Percentiles rank a stretch among this genome's conserved stretches.
Evolutionary conservation across 2,329 filamentous ascomycete species (phyloP).

Genomic region (Trichoderma guizhouense): DNA sequence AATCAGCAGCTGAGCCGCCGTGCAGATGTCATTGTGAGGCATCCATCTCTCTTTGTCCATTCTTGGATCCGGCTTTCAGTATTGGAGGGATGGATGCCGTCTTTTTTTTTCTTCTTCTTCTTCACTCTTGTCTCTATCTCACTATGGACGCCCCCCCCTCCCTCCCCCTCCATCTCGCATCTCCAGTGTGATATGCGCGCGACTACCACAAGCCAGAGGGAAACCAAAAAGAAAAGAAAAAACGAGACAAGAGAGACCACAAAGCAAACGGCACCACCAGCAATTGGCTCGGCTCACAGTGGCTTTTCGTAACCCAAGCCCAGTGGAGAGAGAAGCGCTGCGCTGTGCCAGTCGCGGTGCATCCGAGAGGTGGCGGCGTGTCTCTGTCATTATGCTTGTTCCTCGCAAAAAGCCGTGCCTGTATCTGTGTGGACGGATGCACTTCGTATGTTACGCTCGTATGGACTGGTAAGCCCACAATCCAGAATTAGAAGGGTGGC

Average conservation of each 20-base stretch:
- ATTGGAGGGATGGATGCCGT: background rate
- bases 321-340: background rate
- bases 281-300: constrained; percentile 1
- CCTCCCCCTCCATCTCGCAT: background rate
- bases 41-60: constrained; percentile 3
- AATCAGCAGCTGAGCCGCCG: background rate
- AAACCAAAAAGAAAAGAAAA: background rate
- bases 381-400: constrained; percentile 4
- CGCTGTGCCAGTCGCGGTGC: constrained; percentile 24
- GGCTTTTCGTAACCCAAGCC: background rate
- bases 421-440: constrained; percentile 3
- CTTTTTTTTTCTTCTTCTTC: background rate
- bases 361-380: constrained; percentile 24
- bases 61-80: background rate
- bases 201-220: background rate
- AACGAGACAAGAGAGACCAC: background rate
- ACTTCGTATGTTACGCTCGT: constrained; percentile 13
- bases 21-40: constrained; percentile 12
- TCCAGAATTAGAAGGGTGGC: constrained; percentile 38
- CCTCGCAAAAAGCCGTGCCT: background rate
- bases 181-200: background rate
- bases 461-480: constrained; percentile 20
- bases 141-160: background rate
- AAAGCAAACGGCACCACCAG: background rate
- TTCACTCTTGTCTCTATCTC: background rate